A percentile compares a stretch with the other conserved stretches of the same genome.
phyloP scores from a whole-genome alignment of 169 alveolate genomes.

The Plasmodium sp. region DNA sequence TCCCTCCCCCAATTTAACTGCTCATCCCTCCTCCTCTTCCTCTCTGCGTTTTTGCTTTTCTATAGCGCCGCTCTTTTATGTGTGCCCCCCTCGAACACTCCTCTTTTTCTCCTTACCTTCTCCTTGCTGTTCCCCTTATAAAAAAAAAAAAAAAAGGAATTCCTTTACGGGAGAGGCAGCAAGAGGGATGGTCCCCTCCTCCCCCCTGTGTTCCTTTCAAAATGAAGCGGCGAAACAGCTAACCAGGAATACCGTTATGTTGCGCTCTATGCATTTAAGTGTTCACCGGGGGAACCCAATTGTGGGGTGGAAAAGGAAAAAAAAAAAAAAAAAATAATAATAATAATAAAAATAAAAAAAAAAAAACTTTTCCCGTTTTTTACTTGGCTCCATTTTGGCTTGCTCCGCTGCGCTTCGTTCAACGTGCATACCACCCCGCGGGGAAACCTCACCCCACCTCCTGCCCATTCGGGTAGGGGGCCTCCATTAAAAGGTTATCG shows the following conservation, averaged over 20 bases:
- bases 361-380: no score
- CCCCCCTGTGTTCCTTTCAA: background rate
- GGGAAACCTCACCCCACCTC: background rate
- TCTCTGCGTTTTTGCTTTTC: background rate
- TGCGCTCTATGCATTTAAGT: background rate
- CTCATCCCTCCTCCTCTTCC: background rate
- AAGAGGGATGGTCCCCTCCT: background rate
- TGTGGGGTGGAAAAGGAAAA: background rate
- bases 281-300: background rate
- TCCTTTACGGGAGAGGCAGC: background rate
- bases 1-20: background rate
- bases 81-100: background rate
- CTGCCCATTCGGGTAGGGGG: background rate
- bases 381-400: background rate
- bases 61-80: background rate
- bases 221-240: background rate
- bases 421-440: background rate
- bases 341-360: no score
- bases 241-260: background rate
- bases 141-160: background rate
- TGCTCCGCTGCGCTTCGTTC: background rate
- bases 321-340: no score
- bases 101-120: no score
- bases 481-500: no score
- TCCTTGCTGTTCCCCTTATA: background rate